Conservation (phyloP, 768 basidiomycete species). For the Epithele typhae region DNA sequence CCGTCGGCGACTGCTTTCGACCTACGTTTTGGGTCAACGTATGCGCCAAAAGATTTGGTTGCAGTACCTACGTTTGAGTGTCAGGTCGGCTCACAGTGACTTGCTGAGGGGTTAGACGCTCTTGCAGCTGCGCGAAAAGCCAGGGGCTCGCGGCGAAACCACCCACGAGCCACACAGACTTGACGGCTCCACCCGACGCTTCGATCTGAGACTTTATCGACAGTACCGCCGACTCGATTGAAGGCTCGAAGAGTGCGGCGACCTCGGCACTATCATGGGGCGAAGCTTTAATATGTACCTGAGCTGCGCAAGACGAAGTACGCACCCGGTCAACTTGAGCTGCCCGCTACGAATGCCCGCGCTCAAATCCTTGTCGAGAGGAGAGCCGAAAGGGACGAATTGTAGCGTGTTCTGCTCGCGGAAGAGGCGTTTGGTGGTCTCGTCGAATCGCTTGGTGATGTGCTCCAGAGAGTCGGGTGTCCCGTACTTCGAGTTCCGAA, state of each 20-base stretch:
- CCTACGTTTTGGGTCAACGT: slow-evolving; percentile 31
- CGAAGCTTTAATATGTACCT: too few relatives aligned
- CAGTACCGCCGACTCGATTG: slow-evolving; percentile 64
- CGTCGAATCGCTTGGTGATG: slow-evolving; percentile 76
- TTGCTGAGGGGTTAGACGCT: slow-evolving; percentile 49
- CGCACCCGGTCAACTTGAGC: slow-evolving; percentile 66
- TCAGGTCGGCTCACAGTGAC: slow-evolving; percentile 73
- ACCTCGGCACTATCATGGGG: slow-evolving; percentile 51
- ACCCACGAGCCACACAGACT: slow-evolving; percentile 82
- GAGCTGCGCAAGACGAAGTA: neutral
- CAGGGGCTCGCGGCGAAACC: slow-evolving; percentile 82
- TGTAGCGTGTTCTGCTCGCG: slow-evolving; percentile 63
- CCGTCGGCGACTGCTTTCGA: slow-evolving; percentile 86
- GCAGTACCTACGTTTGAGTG: slow-evolving; percentile 59
- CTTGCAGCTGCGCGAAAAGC: slow-evolving; percentile 73
- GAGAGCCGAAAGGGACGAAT: slow-evolving; percentile 74
- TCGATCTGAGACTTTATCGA: slow-evolving; percentile 72
- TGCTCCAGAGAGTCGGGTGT: slow-evolving; percentile 69
- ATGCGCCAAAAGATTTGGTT: neutral
- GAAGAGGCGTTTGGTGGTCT: slow-evolving; percentile 78
- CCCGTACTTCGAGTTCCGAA: slow-evolving; percentile 70
- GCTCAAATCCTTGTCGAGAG: slow-evolving; percentile 66
- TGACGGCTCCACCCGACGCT: slow-evolving; percentile 62
- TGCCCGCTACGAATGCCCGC: slow-evolving; percentile 72
- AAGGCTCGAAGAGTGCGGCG: slow-evolving; percentile 74